Percentiles rank a stretch among this genome's conserved stretches.
Evolutionary conservation across 2,329 filamentous ascomycete species (phyloP).

Genomic region (Ophiobolus disseminans): DNA sequence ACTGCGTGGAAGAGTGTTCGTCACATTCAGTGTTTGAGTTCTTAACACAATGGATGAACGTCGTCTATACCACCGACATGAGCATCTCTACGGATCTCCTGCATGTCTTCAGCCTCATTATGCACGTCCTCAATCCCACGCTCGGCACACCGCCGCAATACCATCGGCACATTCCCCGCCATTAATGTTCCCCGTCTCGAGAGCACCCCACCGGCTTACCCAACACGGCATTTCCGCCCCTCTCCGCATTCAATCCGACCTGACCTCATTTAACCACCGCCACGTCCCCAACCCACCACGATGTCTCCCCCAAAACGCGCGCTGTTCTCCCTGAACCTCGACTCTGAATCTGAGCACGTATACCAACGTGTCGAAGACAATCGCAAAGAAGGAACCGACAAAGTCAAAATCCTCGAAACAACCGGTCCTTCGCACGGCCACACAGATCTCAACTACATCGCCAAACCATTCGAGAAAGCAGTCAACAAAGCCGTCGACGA

Average conservation of each 20-base stretch:
- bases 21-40: too few relatives aligned
- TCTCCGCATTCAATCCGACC: slow-evolving; percentile 22
- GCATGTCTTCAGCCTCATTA: too few relatives aligned
- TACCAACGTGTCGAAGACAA: slow-evolving; percentile 46
- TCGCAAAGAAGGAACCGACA: slow-evolving; percentile 38
- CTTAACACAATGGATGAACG: too few relatives aligned
- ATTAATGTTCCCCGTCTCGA: slow-evolving; percentile 14
- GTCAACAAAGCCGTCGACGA: slow-evolving; percentile 43
- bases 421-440: slow-evolving; percentile 43
- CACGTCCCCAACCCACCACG: slow-evolving; percentile 12
- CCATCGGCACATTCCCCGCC: slow-evolving; percentile 16
- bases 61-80: too few relatives aligned
- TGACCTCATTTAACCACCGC: slow-evolving; percentile 30
- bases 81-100: too few relatives aligned
- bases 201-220: slow-evolving; percentile 36
- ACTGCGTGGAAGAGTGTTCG: too few relatives aligned
- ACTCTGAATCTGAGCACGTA: slow-evolving; percentile 49
- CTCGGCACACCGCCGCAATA: slow-evolving; percentile 29
- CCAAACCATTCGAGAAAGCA: slow-evolving; percentile 47
- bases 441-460: slow-evolving; percentile 42
- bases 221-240: slow-evolving; percentile 24
- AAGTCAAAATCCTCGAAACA: slow-evolving; percentile 45
- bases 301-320: slow-evolving; percentile 40
- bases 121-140: too few relatives aligned
- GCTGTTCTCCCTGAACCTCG: slow-evolving; percentile 49